Conservation (phyloP, 2,329 filamentous ascomycete species). For the Botrytis hyacinthi region DNA sequence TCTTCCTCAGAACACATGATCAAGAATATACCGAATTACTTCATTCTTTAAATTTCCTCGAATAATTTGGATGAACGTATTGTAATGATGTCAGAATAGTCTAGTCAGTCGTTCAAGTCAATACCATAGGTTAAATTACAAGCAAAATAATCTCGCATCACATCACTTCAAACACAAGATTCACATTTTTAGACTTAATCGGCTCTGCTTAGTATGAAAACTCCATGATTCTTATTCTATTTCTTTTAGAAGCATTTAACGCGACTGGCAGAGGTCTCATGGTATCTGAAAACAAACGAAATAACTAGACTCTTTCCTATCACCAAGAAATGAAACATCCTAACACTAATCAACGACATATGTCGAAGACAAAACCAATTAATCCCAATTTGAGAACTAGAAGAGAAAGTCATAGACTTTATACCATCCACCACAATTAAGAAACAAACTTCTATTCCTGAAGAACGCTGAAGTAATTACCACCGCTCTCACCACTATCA, state of each 20-base stretch:
- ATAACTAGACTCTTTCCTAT: neutral
- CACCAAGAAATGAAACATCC: neutral
- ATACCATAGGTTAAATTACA: neutral
- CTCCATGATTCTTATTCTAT: neutral
- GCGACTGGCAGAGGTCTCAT: neutral
- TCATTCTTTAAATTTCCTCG: neutral
- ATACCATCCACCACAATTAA: neutral
- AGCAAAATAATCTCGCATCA: neutral
- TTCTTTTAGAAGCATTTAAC: too few species aligned
- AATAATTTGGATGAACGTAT: neutral
- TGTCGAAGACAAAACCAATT: neutral
- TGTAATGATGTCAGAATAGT: too few species aligned
- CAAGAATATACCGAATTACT: neutral
- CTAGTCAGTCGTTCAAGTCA: neutral
- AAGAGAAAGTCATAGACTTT: neutral
- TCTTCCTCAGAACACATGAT: neutral
- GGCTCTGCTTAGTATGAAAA: neutral
- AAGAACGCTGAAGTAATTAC: neutral
- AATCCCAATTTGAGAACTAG: too few species aligned
- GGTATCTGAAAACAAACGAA: neutral
- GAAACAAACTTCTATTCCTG: neutral
- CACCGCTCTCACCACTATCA: neutral
- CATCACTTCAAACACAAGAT: neutral
- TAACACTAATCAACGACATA: neutral
- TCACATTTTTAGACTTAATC: neutral